Evolutionary conservation across 306 rosid species (phyloP), one percentile per base, ranked within the genome.

Genomic region (Rosa rugosa): DNA sequence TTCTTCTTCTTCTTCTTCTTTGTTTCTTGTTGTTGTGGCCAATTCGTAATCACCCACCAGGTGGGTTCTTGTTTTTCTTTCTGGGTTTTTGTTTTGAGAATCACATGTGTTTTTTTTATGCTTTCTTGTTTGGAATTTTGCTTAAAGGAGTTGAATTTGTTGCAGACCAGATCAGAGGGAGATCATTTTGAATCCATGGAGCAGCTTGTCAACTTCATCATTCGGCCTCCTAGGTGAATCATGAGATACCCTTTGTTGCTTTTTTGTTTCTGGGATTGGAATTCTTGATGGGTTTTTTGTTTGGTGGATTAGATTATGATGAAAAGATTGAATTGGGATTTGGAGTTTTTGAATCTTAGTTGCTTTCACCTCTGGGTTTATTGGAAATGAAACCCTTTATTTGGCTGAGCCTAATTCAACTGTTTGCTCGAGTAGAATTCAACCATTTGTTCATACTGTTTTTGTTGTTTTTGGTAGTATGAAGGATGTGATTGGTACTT

Each of bases 171-270:
- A 27, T 47, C 53, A 17, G 49, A 18, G 69, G 11, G 20, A 59
- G 74, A 68, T 83, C 66, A 9, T 42, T 80, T 85, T 85, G 73
- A 85, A 86, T 79, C 83, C 42, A 83, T 88, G 92, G 92, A 88
- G 73, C 92, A 84, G 81, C 92, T 88, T 46, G 84, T 88, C 81
- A 88, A 86, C 90, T 88, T 88, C 80, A 86, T 88, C 41, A 88
- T 88, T 75, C 88, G 92, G 51, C 92, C 92, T 51, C 92, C 92
- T 53, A 86, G 92, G 92, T 88, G 60, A 53, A 36, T 67, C 71
- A 17, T 9, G 6, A 65, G 36, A 45, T 31, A 75, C 44, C 46
- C 76, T 47, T 44, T 64, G 69, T 46, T 7, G 10, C 72, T 23
- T 66, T 77, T 76, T n/a, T 57, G 59, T 40, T 51, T 16, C 38